Conservation (phyloP, 768 basidiomycete species). For the Xerocomus spinulosus region DNA sequence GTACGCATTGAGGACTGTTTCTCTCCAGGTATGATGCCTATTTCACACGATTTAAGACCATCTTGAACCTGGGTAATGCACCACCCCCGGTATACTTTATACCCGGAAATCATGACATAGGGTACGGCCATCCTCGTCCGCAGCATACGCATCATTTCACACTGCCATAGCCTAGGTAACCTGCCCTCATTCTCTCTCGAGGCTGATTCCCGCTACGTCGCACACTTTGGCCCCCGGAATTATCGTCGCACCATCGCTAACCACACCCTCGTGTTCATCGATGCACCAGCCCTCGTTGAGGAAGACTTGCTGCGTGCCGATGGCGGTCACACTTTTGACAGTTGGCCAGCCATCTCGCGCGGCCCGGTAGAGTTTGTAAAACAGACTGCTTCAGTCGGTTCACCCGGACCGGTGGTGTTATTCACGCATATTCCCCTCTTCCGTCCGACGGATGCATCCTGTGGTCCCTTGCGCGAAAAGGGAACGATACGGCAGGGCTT, state of each 20-base stretch:
- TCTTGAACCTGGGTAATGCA: constrained; percentile 50
- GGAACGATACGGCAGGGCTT: constrained; percentile 68
- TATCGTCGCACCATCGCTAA: constrained; percentile 59
- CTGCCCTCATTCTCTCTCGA: constrained; percentile 35
- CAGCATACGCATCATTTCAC: background rate
- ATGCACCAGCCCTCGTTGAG: constrained; percentile 70
- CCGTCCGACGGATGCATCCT: constrained; percentile 59
- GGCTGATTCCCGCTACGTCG: constrained; percentile 53
- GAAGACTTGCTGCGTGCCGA: constrained; percentile 56
- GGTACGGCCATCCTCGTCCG: constrained; percentile 38
- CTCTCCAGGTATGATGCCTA: constrained; percentile 68
- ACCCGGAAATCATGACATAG: constrained; percentile 90
- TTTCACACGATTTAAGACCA: constrained; percentile 58
- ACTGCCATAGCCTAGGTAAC: constrained; percentile 26
- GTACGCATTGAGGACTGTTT: constrained; percentile 6
- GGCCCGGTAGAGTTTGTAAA: constrained; percentile 56
- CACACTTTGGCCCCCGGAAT: constrained; percentile 75
- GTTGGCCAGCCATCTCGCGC: constrained; percentile 45
- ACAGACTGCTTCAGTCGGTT: constrained; percentile 28
- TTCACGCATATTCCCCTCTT: constrained; percentile 89
- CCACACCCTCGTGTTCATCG: constrained; percentile 67
- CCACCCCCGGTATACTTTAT: constrained; percentile 61
- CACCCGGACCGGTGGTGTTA: constrained; percentile 54
- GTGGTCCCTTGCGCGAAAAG: constrained; percentile 75
- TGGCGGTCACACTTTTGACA: constrained; percentile 36